Evolutionary conservation across 169 alveolate genomes (phyloP).

Genomic region (Theileria annulata): DNA sequence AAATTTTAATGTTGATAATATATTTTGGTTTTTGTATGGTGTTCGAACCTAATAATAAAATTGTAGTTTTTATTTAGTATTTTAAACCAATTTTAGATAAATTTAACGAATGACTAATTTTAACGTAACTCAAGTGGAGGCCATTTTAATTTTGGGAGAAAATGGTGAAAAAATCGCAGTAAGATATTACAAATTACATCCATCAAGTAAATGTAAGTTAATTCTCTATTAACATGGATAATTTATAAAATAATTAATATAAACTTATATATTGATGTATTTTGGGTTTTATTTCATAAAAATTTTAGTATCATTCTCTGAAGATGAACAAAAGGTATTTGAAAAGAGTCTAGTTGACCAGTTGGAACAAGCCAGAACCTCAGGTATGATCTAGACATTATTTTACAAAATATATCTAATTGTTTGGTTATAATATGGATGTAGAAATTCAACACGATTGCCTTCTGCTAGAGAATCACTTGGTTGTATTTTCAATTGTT

Average conservation of each 20-base stretch:
- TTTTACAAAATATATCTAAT: neutral
- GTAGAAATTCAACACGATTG: constrained; percentile 54
- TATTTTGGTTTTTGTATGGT: constrained; percentile 1
- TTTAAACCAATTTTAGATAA: neutral
- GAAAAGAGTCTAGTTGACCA: constrained; percentile 13
- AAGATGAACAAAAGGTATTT: constrained; percentile 31
- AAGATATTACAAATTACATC: constrained; percentile 64
- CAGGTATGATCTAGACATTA: constrained; percentile 20
- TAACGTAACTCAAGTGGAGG: constrained; percentile 72
- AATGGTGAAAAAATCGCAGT: constrained; percentile 76
- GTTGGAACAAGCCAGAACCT: constrained; percentile 30
- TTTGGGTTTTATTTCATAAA: neutral
- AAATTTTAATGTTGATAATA: neutral
- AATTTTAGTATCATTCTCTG: constrained; percentile 27
- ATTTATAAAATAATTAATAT: neutral
- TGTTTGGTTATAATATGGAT: constrained; percentile 19
- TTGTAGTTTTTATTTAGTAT: too few relatives aligned
- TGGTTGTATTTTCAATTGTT: constrained; percentile 35
- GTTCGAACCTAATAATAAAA: neutral
- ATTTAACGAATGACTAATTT: constrained; percentile 58
- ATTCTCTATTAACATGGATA: neutral
- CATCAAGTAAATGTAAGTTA: constrained; percentile 14
- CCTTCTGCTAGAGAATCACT: constrained; percentile 53
- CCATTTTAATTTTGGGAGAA: constrained; percentile 63
- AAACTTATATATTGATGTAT: neutral